Percentiles rank a stretch among this genome's conserved stretches.
Conservation (phyloP, 306 rosid genomes). For the Rosa lucieae region DNA sequence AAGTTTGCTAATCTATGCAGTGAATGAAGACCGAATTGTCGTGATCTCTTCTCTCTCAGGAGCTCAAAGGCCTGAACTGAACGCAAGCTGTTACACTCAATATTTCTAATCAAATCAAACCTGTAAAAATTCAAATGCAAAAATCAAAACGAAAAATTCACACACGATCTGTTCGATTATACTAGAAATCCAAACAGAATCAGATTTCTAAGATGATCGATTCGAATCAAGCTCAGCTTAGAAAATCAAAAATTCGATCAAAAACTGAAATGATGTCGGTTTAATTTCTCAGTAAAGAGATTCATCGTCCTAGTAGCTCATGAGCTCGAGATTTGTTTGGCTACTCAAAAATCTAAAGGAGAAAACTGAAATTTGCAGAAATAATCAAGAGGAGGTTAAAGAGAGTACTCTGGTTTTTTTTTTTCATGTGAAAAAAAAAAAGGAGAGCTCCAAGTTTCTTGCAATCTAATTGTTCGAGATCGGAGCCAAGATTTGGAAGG, state of each 20-base stretch:
- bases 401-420: constrained; percentile 6
- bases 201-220: neutral
- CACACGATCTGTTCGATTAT: neutral
- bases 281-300: neutral
- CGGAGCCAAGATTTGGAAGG: too few relatives aligned
- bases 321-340: constrained; percentile 8
- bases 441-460: neutral
- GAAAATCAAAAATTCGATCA: neutral
- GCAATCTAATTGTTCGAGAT: too few relatives aligned
- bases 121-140: neutral
- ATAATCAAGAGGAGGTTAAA: neutral
- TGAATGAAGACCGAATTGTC: constrained; percentile 50
- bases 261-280: neutral
- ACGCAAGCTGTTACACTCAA: constrained; percentile 58
- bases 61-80: constrained; percentile 70
- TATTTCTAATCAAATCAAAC: constrained; percentile 25
- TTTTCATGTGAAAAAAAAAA: constrained; percentile 12
- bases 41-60: constrained; percentile 56
- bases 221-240: neutral
- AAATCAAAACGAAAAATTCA: neutral
- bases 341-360: neutral
- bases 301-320: neutral
- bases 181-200: neutral
- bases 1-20: constrained; percentile 50
- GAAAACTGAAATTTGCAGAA: neutral